Conservation (phyloP, 2,329 filamentous ascomycete species). For the Aspergillus cejpii region DNA sequence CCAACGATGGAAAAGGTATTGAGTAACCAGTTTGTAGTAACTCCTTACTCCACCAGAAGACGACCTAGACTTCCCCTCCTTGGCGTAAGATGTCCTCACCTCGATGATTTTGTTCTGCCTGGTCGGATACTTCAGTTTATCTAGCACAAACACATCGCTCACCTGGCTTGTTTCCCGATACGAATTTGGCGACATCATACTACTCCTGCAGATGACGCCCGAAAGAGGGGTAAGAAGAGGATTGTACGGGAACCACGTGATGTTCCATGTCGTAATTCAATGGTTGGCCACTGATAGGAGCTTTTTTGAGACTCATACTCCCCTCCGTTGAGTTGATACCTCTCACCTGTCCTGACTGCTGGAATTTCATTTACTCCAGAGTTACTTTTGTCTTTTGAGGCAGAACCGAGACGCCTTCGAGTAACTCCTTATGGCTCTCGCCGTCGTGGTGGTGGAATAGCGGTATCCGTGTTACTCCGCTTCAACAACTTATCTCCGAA, state of each 20-base stretch:
- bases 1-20: too few relatives aligned
- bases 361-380: too few relatives aligned
- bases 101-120: too few relatives aligned
- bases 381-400: too few relatives aligned
- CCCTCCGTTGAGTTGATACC: neutral
- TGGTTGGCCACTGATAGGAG: neutral
- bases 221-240: slow-evolving; percentile 1
- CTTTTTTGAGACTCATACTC: neutral
- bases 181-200: neutral
- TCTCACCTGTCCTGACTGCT: neutral
- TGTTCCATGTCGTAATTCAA: slow-evolving; percentile 10
- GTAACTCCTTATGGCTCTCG: slow-evolving; percentile 23
- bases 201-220: neutral
- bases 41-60: too few relatives aligned
- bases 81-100: too few relatives aligned
- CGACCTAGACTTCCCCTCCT: too few relatives aligned
- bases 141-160: neutral
- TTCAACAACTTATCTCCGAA: slow-evolving; percentile 14
- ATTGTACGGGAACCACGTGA: slow-evolving; percentile 7
- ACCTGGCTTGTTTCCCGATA: neutral
- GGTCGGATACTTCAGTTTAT: too few relatives aligned
- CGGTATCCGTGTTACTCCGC: slow-evolving; percentile 29
- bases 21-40: too few relatives aligned
- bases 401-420: neutral
- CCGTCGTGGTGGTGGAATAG: slow-evolving; percentile 12